Percentiles rank a stretch among this genome's conserved stretches.
Evolutionary conservation across 225 moss, liverwort and hornwort species (phyloP).

Genomic region (Marchantia paleacea): DNA sequence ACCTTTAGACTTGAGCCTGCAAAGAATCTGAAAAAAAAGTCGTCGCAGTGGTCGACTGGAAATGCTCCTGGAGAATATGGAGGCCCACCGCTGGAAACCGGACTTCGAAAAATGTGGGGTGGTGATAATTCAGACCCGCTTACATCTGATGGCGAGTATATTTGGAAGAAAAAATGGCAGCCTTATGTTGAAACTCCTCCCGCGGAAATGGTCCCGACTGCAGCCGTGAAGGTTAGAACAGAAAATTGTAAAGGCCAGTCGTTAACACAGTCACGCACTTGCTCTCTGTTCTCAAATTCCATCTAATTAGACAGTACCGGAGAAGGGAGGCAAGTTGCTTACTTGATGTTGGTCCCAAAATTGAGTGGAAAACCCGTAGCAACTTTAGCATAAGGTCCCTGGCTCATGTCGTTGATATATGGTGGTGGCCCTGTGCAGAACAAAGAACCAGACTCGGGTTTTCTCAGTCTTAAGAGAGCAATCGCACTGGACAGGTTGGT

Average conservation of each 20-base stretch:
- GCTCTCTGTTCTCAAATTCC: too few relatives aligned
- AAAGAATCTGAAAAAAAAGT: constrained; percentile 45
- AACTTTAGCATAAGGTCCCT: too few relatives aligned
- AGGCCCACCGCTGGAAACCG: constrained; percentile 61
- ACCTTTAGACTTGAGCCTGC: constrained; percentile 34
- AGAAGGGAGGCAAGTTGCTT: too few relatives aligned
- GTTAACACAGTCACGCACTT: too few relatives aligned
- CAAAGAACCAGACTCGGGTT: constrained; percentile 73
- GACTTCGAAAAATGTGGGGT: constrained; percentile 67
- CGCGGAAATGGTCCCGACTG: constrained; percentile 34
- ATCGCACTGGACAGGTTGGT: constrained; percentile 76
- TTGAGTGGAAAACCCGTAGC: too few relatives aligned
- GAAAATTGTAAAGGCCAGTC: too few relatives aligned
- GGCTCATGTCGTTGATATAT: too few relatives aligned
- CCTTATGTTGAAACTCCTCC: constrained; percentile 68
- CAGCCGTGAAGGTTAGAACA: constrained; percentile 29
- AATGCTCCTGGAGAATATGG: constrained; percentile 92
- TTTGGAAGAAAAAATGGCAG: constrained; percentile 95
- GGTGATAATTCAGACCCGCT: constrained; percentile 66
- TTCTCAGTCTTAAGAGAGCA: constrained; percentile 82
- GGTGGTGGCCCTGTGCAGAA: constrained; percentile 29
- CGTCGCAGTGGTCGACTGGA: constrained; percentile 71
- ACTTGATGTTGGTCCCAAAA: too few relatives aligned
- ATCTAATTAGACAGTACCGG: too few relatives aligned
- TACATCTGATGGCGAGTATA: constrained; percentile 57